A percentile compares a stretch with the other conserved stretches of the same genome.
Evolutionary conservation across 1,284 basidiomycete genomes (phyloP).

Genomic region (Ganoderma sp.): DNA sequence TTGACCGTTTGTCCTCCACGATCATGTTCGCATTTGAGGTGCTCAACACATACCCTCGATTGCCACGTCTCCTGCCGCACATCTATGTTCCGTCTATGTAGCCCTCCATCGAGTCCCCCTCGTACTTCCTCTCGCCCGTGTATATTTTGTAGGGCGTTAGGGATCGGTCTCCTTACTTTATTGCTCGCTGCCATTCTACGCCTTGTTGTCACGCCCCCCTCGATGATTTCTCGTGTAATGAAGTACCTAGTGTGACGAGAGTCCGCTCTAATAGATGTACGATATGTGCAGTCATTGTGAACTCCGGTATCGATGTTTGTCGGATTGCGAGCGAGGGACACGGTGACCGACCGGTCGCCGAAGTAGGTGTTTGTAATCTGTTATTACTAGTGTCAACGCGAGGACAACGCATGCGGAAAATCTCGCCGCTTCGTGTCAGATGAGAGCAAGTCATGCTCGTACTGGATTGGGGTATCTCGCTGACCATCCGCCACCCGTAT

Average conservation of each 20-base stretch:
- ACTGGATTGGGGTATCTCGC: not conserved
- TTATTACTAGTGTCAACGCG: too few species aligned
- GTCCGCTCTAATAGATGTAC: not conserved
- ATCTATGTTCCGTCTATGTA: not conserved
- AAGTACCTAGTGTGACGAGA: slow-evolving; percentile 1
- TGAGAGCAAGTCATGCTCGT: not conserved
- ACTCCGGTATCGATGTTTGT: not conserved
- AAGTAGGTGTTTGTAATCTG: too few species aligned
- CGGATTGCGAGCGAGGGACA: too few species aligned
- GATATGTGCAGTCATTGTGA: not conserved
- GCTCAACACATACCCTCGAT: not conserved
- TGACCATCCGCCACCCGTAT: not conserved
- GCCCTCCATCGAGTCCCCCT: not conserved
- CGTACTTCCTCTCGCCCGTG: slow-evolving; percentile 1
- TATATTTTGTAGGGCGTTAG: slow-evolving; percentile 5
- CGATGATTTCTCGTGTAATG: slow-evolving; percentile 14
- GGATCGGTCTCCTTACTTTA: not conserved
- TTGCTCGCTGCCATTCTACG: not conserved
- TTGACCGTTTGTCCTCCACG: not conserved
- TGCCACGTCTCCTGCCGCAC: not conserved
- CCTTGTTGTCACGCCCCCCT: slow-evolving; percentile 10
- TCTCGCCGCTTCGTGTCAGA: slow-evolving; percentile 15
- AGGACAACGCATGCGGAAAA: not conserved
- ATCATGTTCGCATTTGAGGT: too few species aligned
- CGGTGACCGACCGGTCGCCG: not conserved